phyloP scores from a whole-genome alignment of 768 basidiomycete genomes.

The Polyporus arcularius region DNA sequence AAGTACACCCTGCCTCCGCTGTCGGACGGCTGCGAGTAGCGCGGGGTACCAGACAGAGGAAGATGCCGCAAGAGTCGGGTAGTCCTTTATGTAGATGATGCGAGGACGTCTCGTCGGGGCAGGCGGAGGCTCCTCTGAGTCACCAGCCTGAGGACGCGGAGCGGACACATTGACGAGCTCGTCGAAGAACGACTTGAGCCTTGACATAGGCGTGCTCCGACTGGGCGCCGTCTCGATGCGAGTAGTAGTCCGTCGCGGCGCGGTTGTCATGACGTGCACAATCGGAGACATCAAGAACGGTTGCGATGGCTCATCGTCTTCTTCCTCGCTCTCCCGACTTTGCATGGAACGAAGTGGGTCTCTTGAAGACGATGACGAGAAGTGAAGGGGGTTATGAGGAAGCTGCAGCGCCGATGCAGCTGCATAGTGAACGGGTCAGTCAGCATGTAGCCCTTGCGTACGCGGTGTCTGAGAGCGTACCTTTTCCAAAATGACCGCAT shows the following conservation, averaged over 20 bases:
- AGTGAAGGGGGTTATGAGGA: slow-evolving; percentile 76
- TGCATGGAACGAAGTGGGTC: slow-evolving; percentile 31
- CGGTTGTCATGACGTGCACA: slow-evolving; percentile 44
- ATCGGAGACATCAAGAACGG: slow-evolving; percentile 42
- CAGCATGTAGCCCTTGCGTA: background rate
- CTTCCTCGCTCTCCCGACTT: slow-evolving; percentile 39
- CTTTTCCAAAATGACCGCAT: slow-evolving; percentile 83
- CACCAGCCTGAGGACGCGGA: slow-evolving; percentile 24
- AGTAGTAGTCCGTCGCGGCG: slow-evolving; percentile 12
- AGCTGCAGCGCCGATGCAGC: slow-evolving; percentile 71
- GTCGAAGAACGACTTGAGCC: slow-evolving; percentile 72
- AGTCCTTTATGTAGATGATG: slow-evolving; percentile 83
- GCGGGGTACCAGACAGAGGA: slow-evolving; percentile 81
- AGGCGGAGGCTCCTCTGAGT: slow-evolving; percentile 23
- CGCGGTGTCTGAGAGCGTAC: slow-evolving; percentile 36
- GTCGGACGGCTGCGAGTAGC: slow-evolving; percentile 75
- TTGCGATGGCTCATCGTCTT: slow-evolving; percentile 49
- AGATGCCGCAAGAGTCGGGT: slow-evolving; percentile 69
- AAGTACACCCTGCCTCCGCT: slow-evolving; percentile 67
- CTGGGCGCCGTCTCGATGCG: slow-evolving; percentile 24
- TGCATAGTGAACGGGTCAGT: slow-evolving; percentile 28
- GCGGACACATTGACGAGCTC: slow-evolving; percentile 66
- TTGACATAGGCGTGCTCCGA: slow-evolving; percentile 38
- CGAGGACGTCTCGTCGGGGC: slow-evolving; percentile 49
- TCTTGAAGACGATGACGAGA: slow-evolving; percentile 36